Conservation (phyloP, 208 protist genomes). For the Acanthamoeba royreba region DNA sequence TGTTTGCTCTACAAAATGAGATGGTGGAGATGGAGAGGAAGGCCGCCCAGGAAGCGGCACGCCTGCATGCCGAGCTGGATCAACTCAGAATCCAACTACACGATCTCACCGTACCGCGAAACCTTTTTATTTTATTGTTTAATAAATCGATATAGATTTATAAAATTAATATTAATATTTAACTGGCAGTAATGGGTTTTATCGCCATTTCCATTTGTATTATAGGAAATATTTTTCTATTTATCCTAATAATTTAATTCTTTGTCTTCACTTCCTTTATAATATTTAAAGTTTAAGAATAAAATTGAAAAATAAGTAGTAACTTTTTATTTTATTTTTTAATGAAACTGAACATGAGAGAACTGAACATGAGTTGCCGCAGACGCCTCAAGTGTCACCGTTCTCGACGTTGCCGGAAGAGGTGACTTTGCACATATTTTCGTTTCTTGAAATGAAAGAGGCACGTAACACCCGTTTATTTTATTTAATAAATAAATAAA, state of each 20-base stretch:
- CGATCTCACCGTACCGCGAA: neutral
- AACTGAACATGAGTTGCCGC: no score
- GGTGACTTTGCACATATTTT: neutral
- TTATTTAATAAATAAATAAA: no score
- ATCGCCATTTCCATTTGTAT: no score
- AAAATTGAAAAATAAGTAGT: no score
- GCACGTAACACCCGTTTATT: neutral
- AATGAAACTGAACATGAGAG: no score
- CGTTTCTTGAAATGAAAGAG: constrained; percentile 10
- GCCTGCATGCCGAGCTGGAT: neutral
- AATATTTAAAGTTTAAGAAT: no score
- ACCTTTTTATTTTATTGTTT: no score
- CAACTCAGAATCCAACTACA: neutral
- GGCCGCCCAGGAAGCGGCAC: neutral
- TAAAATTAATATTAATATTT: no score
- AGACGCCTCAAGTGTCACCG: neutral
- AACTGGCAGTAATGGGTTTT: no score
- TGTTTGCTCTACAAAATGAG: neutral
- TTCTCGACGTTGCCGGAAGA: neutral
- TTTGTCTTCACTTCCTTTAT: neutral
- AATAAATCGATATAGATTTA: no score
- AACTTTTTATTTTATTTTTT: neutral
- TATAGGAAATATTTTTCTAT: no score
- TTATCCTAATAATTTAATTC: neutral
- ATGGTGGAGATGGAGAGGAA: neutral